Evolutionary conservation across 768 basidiomycete genomes (phyloP), one percentile per base, ranked within the genome.

Genomic region (Termitomyces sp.): DNA sequence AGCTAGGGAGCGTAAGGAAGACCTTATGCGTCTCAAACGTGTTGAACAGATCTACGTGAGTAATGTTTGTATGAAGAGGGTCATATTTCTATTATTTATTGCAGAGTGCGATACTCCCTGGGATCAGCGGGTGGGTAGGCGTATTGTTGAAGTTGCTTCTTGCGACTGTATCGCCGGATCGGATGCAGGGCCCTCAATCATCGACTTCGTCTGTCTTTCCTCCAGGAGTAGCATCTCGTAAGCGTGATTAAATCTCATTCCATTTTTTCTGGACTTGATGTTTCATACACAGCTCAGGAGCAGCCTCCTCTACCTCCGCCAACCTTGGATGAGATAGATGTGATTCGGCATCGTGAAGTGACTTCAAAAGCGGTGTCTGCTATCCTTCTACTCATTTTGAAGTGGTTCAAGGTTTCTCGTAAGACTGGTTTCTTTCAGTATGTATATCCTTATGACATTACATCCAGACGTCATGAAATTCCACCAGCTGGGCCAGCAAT

Each of bases 371-470:
- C 94, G 0, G 92, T 97, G 4, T 98, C 97, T 14, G 96, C 94
- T 1, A 97, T 98, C 55, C 70, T 99, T 26, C 71, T 98, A 5
- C 74, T 98, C 37, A 82, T 90, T 2, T 69, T 99, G 61, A 97
- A 98, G 68, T 99, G 97, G 97, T 96, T 98, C 78, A 98, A 98
- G 71, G 90, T 90, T 22, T 98, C 96, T 49, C 97, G 96, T 98
- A 62, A 69, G 93, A 79, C 10, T 14, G 3, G 44, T 21, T 46
- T 48, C 40, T 17, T 21, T 43, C 26, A 22, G 1, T 22, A 30
- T 53, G 45, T 17, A 28, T 19, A 17, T 43, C 1, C 45, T 28
- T 32, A 21, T 58, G 30, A 51, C 44, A 56, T 40, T 22, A 26
- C 49, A 37, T 38, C 12, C 53, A 98, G 96, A 98, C 71, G 85